Conservation (phyloP, 2,329 filamentous ascomycete genomes). For the Metarhizium robertsii region DNA sequence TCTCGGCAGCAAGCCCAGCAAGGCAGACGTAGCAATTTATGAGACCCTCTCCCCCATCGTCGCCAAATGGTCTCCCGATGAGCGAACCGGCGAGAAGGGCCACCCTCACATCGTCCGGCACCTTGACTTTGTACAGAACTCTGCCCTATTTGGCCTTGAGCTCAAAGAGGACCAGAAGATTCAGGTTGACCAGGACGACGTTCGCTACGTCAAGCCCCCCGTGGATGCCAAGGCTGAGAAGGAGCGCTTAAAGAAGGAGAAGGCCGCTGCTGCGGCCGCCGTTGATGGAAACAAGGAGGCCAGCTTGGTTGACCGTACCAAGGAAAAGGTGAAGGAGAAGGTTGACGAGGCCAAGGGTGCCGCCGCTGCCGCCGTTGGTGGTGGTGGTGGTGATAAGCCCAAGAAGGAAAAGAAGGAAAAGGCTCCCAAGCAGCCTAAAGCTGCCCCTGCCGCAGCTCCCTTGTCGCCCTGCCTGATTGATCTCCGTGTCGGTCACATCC, state of each 20-base stretch:
- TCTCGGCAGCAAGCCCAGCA: conserved; percentile 80
- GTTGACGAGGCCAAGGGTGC: conserved; percentile 38
- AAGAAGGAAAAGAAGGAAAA: conserved; percentile 91
- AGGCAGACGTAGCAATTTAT: conserved; percentile 80
- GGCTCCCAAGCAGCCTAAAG: conserved; percentile 64
- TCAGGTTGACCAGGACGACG: conserved; percentile 65
- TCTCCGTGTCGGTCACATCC: conserved; percentile 91
- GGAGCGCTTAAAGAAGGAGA: conserved; percentile 93
- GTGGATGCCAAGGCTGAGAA: conserved; percentile 92
- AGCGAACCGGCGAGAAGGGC: conserved; percentile 82
- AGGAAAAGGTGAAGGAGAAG: conserved; percentile 48
- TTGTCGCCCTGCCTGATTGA: conserved; percentile 83
- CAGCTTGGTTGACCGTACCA: conserved; percentile 49
- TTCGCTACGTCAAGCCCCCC: conserved; percentile 80
- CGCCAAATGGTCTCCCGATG: conserved; percentile 70
- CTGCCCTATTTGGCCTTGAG: conserved; percentile 61
- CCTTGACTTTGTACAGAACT: conserved; percentile 92
- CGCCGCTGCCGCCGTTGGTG: conserved; percentile 21
- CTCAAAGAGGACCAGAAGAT: conserved; percentile 68
- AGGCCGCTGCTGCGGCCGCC: conserved; percentile 58
- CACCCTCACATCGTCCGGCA: conserved; percentile 86
- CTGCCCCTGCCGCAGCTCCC: conserved; percentile 60
- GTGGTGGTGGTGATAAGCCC: conserved; percentile 29
- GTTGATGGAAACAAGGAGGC: conserved; percentile 28
- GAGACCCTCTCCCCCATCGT: conserved; percentile 67